Evolutionary conservation across 768 basidiomycete species (phyloP), one percentile per base, ranked within the genome.

Genomic region (Auriscalpium microsporum): DNA sequence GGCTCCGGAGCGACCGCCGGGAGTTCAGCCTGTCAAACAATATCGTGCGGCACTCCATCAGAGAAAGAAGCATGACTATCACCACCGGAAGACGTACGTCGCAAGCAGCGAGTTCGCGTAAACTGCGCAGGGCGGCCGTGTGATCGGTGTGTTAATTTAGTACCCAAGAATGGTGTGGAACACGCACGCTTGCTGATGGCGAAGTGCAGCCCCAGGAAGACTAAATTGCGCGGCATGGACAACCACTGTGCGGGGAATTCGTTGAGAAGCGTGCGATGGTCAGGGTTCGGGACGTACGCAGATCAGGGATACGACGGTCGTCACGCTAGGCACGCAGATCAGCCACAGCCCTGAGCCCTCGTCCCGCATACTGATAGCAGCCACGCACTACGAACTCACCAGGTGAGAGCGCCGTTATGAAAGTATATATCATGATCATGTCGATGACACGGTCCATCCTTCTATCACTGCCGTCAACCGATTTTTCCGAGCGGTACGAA

Each of bases 151-250:
- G 28, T 28, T 28, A 28, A 3, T 28, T 28, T 3, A 3, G 28
- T 28, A 28, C 28, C 5, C 28, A 28, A 28, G 28, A 28, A 28
- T 5, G 28, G 28, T 3, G 33, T 9, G 48, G 6, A 37, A 17
- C 3, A 53, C 57, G 37, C 45, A 58, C 57, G 48, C 50, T 58
- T 58, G 46, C 46, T 53, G 53, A 58, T 55, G n/a, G 46, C 38
- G 33, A 58, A 58, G n/a, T 58, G 57, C 8, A 58, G n/a, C 16
- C 54, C 48, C 8, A 58, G 54, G 37, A 58, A 56, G 50, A 58
- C 21, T 19, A 58, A 42, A 35, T 58, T 58, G 10, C 44, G 21
- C 40, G 40, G 40, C 40, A 42, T 42, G 17, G 40, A 42, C 40
- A 42, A 5, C 40, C 40, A 42, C 40, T 42, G 6, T 28, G 11